phyloP scores from a whole-genome alignment of 441 rosid genomes.

The Populus hybrid region DNA sequence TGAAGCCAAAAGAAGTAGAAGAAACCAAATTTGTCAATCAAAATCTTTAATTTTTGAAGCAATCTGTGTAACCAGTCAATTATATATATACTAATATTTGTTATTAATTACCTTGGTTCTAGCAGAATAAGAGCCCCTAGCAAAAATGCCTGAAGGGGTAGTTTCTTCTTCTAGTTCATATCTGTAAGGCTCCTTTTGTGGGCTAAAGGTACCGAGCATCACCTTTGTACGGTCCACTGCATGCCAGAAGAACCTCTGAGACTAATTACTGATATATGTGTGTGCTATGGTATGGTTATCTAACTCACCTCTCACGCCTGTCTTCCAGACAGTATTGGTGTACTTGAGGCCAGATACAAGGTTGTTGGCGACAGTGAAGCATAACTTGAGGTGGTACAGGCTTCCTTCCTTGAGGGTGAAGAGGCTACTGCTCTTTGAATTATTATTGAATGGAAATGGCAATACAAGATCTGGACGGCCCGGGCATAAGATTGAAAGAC shows the following conservation, averaged over 20 bases:
- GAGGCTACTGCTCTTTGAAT: slow-evolving; percentile 53
- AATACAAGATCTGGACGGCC: slow-evolving; percentile 55
- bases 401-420: slow-evolving; percentile 80
- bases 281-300: background rate
- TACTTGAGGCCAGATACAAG: slow-evolving; percentile 78
- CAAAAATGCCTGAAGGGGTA: slow-evolving; percentile 75
- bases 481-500: slow-evolving; percentile 40
- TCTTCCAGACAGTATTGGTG: slow-evolving; percentile 71
- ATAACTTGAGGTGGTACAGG: slow-evolving; percentile 52
- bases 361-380: slow-evolving; percentile 65
- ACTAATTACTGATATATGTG: background rate
- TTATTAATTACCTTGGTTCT: slow-evolving; percentile 46
- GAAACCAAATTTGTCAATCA: background rate
- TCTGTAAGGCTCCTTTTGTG: slow-evolving; percentile 56
- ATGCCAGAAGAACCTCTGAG: background rate
- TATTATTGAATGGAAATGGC: slow-evolving; percentile 42
- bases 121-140: slow-evolving; percentile 73
- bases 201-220: slow-evolving; percentile 82
- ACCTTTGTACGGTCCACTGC: slow-evolving; percentile 62
- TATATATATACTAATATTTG: too few relatives aligned
- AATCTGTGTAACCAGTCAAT: background rate
- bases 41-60: background rate
- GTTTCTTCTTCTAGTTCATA: slow-evolving; percentile 28
- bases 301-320: slow-evolving; percentile 56
- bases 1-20: slow-evolving; percentile 1